Evolutionary conservation across 495 filamentous ascomycete species (phyloP).

Genomic region (Amorphotheca resinae): DNA sequence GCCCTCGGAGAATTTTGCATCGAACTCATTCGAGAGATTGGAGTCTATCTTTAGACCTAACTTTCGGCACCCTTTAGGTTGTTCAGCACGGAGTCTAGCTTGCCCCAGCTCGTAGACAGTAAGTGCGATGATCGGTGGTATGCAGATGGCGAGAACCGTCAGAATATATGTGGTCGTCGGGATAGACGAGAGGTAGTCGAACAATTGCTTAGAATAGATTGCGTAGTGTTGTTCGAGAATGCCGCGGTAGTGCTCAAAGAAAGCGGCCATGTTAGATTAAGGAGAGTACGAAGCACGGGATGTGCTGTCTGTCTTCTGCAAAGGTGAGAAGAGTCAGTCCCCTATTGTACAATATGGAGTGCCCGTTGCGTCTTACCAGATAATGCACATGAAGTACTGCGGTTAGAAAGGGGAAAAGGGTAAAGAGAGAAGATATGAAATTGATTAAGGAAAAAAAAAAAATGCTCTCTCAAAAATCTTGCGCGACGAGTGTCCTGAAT

Average conservation of each 20-base stretch:
- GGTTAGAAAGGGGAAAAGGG: conserved; percentile 2
- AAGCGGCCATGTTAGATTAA: conserved; percentile 10
- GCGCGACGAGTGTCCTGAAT: background rate
- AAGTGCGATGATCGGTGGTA: conserved; percentile 26
- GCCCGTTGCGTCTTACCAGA: conserved; percentile 9
- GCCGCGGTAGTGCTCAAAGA: conserved; percentile 14
- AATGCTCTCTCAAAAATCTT: no score
- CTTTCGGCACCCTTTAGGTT: conserved; percentile 35
- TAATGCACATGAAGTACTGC: conserved; percentile 17
- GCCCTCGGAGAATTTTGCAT: conserved; percentile 20
- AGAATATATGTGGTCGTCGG: conserved; percentile 36
- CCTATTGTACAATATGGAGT: background rate
- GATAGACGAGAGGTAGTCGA: conserved; percentile 16
- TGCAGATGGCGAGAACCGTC: conserved; percentile 33
- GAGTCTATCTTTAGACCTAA: conserved; percentile 30
- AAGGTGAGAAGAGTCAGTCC: conserved; percentile 5
- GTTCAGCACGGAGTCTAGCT: conserved; percentile 20
- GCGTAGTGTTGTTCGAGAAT: conserved; percentile 12
- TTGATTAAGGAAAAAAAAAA: background rate
- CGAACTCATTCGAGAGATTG: conserved; percentile 26
- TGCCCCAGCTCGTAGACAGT: conserved; percentile 20
- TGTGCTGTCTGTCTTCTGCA: conserved; percentile 17
- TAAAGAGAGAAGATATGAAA: conserved; percentile 6
- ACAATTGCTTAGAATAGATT: conserved; percentile 15
- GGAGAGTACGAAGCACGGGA: conserved; percentile 8